Base-by-base conservation (phyloP, 768 basidiomycete species). In the Serendipita indica region DNA sequence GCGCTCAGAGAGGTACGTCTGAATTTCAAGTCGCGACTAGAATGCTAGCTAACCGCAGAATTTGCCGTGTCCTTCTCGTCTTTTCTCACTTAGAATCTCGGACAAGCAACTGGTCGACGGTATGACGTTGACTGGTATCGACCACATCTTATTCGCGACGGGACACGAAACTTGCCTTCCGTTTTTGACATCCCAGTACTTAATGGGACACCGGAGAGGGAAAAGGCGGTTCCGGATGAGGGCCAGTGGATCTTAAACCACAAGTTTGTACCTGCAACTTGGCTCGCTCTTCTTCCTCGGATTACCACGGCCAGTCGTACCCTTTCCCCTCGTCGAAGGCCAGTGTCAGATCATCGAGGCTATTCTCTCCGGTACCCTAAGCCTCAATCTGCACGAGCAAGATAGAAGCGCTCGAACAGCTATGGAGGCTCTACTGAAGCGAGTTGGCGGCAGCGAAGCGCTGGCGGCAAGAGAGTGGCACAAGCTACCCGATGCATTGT, bases 241-340 rank as follows among this genome's bases (percentile, higher is more conserved):
- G 20, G 4, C 39, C 27, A 33, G 25, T 45, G 56, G 66, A 73
- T 16, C 75, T 79, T 34, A 16, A 75, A 74, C 63, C 79, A 87
- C 58, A 60, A 89, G 5, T 85, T 88, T 64, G 87, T 43, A 75
- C 72, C 65, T 81, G 74, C 1, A 20, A 22, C 71, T 74, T 1
- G 66, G 73, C 0, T 76, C 76, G 3, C 65, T 88, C 37, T 83
- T 79, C 6, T 87, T 90, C 68, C 71, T 85, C 56, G 79, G 85
- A 1, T 75, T 89, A 10, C 73, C 74, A 1, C 66, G 73, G 27
- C 71, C 72, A 33, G 79, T 88, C 22, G 76, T 76, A 0, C 91
- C 90, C 2, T 77, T 93, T 60, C 89, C 88, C 1, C 65, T 90
- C 0, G 73, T 83, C 49, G 89, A 96, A 68, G 79, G 79, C 0